Conservation (phyloP, 192 early-diverging fungal genomes). For the Chytriomyces confervae region DNA sequence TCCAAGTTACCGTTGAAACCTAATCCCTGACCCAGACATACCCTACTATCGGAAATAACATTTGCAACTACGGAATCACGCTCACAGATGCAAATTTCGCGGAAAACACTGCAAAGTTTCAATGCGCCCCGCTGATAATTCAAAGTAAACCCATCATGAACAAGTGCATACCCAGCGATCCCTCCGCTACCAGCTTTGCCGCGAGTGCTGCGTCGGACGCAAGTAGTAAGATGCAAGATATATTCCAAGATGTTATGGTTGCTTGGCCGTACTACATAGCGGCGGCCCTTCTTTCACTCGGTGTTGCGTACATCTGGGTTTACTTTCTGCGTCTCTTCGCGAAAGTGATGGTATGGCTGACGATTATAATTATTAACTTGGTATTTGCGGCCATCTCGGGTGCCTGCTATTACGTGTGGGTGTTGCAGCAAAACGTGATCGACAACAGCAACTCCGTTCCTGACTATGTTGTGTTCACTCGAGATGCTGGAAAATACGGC, state of each 20-base stretch:
- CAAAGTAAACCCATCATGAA: background rate
- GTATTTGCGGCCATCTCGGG: constrained; percentile 36
- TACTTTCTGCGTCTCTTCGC: constrained; percentile 48
- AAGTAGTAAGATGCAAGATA: background rate
- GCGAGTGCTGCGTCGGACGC: background rate
- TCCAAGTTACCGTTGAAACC: too few species aligned
- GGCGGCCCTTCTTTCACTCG: constrained; percentile 34
- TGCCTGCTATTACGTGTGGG: constrained; percentile 49
- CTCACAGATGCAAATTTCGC: constrained; percentile 2
- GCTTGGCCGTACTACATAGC: constrained; percentile 23
- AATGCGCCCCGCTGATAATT: constrained; percentile 26
- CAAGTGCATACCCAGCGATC: constrained; percentile 28
- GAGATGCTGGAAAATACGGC: constrained; percentile 2
- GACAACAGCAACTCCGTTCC: constrained; percentile 2
- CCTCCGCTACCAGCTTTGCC: background rate
- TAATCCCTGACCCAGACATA: too few species aligned
- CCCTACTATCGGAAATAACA: background rate
- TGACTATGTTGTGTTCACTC: constrained; percentile 10
- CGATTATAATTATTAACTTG: constrained; percentile 45
- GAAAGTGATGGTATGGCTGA: constrained; percentile 47
- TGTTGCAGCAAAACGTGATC: constrained; percentile 22
- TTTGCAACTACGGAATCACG: constrained; percentile 29
- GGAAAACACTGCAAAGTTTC: background rate
- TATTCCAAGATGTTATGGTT: constrained; percentile 25
- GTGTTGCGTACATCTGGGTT: constrained; percentile 50